Evolutionary conservation across 2,329 filamentous ascomycete species (phyloP).

Genomic region (Aspergillus sp.): DNA sequence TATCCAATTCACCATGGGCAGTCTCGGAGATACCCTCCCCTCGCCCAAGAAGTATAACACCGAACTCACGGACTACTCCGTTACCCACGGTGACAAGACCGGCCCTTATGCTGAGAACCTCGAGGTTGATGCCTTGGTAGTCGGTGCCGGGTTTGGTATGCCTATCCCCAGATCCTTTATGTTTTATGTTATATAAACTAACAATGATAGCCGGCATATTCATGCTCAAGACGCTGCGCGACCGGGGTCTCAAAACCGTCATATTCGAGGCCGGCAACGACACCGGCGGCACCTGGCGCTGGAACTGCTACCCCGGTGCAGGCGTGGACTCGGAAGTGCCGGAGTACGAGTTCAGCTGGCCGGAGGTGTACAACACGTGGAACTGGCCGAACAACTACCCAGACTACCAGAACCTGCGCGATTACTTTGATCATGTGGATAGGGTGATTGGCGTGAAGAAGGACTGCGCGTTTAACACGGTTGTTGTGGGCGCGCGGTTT

Average conservation of each 20-base stretch:
- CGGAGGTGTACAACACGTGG: slow-evolving; percentile 48
- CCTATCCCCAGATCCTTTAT: background rate
- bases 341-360: slow-evolving; percentile 54
- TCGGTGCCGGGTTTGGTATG: slow-evolving; percentile 1
- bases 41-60: background rate
- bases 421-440: slow-evolving; percentile 51
- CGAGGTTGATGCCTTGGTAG: slow-evolving; percentile 1
- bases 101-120: slow-evolving; percentile 1
- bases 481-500: slow-evolving; percentile 44
- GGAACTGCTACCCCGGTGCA: slow-evolving; percentile 57
- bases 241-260: slow-evolving; percentile 48
- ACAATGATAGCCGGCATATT: slow-evolving; percentile 39
- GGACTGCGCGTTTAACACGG: slow-evolving; percentile 47
- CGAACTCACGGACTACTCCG: background rate
- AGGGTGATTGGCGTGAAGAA: slow-evolving; percentile 45
- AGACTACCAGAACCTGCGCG: slow-evolving; percentile 36
- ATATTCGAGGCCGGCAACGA: slow-evolving; percentile 55
- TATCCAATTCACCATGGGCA: background rate
- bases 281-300: slow-evolving; percentile 56
- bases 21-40: background rate
- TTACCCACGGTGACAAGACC: background rate
- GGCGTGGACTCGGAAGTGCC: slow-evolving; percentile 56
- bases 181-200: background rate
- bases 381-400: slow-evolving; percentile 40
- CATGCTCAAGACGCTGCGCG: slow-evolving; percentile 53